Evolutionary conservation across 495 filamentous ascomycete genomes (phyloP).

Genomic region (Mycothermus thermophilus): DNA sequence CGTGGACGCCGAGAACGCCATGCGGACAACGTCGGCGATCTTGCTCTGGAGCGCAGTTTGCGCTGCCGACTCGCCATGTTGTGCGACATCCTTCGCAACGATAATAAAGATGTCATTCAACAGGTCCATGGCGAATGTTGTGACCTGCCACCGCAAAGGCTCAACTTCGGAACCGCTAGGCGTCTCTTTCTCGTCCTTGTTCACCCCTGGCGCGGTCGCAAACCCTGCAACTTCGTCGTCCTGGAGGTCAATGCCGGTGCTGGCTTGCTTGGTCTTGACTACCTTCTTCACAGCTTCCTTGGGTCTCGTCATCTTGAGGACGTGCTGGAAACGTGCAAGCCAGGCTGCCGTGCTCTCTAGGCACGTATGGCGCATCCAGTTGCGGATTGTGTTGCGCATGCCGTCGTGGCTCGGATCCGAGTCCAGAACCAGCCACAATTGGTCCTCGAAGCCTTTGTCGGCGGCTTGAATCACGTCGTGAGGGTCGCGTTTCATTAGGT

Average conservation of each 20-base stretch:
- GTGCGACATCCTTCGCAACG: constrained; percentile 57
- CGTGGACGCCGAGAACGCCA: constrained; percentile 96
- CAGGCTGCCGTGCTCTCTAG: constrained; percentile 63
- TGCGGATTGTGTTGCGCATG: constrained; percentile 66
- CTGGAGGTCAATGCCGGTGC: constrained; percentile 56
- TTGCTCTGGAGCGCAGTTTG: constrained; percentile 64
- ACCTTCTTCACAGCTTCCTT: constrained; percentile 40
- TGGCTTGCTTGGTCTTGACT: constrained; percentile 33
- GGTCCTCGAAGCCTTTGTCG: constrained; percentile 67
- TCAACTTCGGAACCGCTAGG: constrained; percentile 63
- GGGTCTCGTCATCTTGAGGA: constrained; percentile 71
- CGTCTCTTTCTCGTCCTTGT: constrained; percentile 48
- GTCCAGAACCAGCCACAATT: constrained; percentile 83
- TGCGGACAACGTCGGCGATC: constrained; percentile 85
- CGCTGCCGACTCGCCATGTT: constrained; percentile 55
- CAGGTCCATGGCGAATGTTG: constrained; percentile 85
- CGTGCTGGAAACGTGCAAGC: constrained; percentile 75
- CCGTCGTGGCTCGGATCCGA: constrained; percentile 57
- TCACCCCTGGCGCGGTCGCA: constrained; percentile 50
- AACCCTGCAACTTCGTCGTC: constrained; percentile 97
- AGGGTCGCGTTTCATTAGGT: constrained; percentile 86
- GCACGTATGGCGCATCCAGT: constrained; percentile 82
- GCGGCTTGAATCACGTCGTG: constrained; percentile 61
- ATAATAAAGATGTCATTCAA: constrained; percentile 70
- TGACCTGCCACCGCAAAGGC: constrained; percentile 86